Base-by-base conservation (phyloP, 352 stramenopile genomes). In the Peronospora farinosa region DNA sequence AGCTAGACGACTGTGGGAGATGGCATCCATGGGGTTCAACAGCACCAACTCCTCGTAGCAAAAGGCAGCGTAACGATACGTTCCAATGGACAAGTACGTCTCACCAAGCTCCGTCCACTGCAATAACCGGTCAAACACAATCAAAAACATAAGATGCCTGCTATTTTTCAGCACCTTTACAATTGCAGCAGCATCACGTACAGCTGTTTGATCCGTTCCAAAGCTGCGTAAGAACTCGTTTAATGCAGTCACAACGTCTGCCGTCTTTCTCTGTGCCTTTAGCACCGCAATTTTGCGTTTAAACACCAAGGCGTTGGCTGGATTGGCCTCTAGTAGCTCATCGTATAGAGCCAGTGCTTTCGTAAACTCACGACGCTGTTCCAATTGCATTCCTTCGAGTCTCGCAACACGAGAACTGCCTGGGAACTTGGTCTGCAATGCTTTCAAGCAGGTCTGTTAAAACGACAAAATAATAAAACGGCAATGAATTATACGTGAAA, bases 11-110 rank as follows among this genome's bases (percentile, higher is more conserved):
- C 63, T 77, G 54, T 86, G 74, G 35, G 62, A 72, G 47, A 85
- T 79, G 45, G 72, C 57, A 53, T 84, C 74, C 61, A 84, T 74
- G 7, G 78, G 78, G 41, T 86, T 86, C 17, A 85, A 52, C 47
- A 88, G 57, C 44, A 85, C 66, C 32, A 88, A 54, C 54, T 88
- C 78, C 35, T 88, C 78, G 51, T 83, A 88, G 59, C 78, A 88
- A 47, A 86, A 88, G 7, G 72, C 66, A 7, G 61, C 74, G 58
- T 85, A 81, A 35, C 60, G 60, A 49, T 80, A 86, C 37, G 71
- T 58, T 23, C 69, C 73, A 16, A 75, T 58, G 12, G 62, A 61
- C 35, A 84, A 43, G 47, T 88, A 81, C 43, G 65, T 68, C 51
- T 86, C 78, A 0, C 60, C 73, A 35, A 88, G 52, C 28, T 86